phyloP scores from a whole-genome alignment of 345 rosid genomes.

The Populus deltoides region DNA sequence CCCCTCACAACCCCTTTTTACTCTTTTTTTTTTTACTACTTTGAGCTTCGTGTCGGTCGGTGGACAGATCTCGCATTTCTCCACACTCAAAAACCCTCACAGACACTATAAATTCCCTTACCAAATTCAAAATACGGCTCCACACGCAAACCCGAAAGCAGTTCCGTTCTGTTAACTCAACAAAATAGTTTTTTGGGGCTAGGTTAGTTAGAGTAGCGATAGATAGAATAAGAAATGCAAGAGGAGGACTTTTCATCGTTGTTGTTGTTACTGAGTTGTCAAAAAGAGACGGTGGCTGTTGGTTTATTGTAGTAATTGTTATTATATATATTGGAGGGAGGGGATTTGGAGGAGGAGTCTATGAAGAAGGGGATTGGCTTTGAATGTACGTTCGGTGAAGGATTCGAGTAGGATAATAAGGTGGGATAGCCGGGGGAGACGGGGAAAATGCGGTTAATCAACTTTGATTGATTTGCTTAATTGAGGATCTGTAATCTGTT shows the following conservation, averaged over 20 bases:
- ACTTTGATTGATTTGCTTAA: not conserved
- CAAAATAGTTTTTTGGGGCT: not conserved
- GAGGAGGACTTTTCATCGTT: not conserved
- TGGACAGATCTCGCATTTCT: conserved; percentile 50
- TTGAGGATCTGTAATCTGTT: no score
- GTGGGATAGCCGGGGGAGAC: conserved; percentile 61
- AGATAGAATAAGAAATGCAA: not conserved
- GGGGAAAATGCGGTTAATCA: conserved; percentile 85
- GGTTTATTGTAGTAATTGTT: conserved; percentile 15
- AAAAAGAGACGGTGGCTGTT: conserved; percentile 1
- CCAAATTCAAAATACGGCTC: not conserved
- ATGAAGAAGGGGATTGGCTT: conserved; percentile 44
- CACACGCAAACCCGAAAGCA: not conserved
- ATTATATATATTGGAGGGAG: conserved; percentile 9
- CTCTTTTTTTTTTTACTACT: not conserved
- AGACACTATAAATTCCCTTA: not conserved
- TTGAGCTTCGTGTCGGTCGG: conserved; percentile 36
- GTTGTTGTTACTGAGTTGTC: conserved; percentile 29
- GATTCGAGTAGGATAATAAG: conserved; percentile 46
- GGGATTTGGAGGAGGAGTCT: conserved; percentile 19
- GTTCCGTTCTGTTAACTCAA: not conserved
- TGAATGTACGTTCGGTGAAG: conserved; percentile 33
- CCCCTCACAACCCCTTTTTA: conserved; percentile 12
- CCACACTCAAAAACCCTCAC: conserved; percentile 15
- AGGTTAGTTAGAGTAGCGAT: not conserved